These are phyloP conservation scores for Yamadazyma diddensiae DNA, from an alignment of 1,139 yeast species.

Conservation along the genomic window DNA sequence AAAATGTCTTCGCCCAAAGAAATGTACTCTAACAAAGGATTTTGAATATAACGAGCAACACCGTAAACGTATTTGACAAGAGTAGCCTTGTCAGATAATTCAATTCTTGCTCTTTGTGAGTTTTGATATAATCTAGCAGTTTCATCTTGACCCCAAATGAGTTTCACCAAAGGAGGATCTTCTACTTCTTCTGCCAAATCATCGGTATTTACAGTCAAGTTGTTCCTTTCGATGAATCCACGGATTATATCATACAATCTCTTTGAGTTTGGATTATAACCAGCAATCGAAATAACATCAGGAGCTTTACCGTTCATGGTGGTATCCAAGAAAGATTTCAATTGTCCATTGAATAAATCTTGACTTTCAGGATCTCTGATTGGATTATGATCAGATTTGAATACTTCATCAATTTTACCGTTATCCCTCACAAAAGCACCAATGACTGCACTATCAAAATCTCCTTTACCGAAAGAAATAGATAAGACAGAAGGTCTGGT, in stretches of 20 bases:
- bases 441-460: constrained; percentile 79
- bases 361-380: constrained; percentile 53
- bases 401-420: constrained; percentile 73
- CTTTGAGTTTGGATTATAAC: constrained; percentile 75
- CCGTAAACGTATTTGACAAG: constrained; percentile 86
- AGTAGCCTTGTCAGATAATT: constrained; percentile 84
- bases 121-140: constrained; percentile 87
- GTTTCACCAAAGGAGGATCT: constrained; percentile 47
- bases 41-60: constrained; percentile 85
- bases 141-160: constrained; percentile 89
- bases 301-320: constrained; percentile 48
- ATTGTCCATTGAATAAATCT: constrained; percentile 54
- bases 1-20: constrained; percentile 71
- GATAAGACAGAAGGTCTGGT: constrained; percentile 83
- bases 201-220: constrained; percentile 54
- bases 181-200: constrained; percentile 31
- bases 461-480: constrained; percentile 83
- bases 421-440: constrained; percentile 77
- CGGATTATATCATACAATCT: constrained; percentile 56
- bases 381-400: constrained; percentile 76
- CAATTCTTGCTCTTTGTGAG: constrained; percentile 70
- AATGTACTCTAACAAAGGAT: constrained; percentile 86
- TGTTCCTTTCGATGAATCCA: constrained; percentile 57
- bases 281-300: constrained; percentile 88
- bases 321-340: constrained; percentile 42